Evolutionary conservation across 257 asterid genomes (phyloP).

Genomic region (Anisodus tanguticus): DNA sequence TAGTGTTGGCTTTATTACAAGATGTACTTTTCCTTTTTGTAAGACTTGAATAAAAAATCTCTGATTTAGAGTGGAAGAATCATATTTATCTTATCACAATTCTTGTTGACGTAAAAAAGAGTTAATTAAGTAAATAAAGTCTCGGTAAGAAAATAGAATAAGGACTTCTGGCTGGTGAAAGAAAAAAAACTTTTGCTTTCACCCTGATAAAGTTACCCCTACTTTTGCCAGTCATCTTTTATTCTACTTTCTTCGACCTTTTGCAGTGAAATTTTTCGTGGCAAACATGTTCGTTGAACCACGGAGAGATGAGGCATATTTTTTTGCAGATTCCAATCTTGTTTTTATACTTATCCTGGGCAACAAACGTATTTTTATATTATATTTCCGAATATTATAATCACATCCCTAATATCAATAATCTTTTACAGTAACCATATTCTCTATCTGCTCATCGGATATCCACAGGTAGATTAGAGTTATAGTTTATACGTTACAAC

Average conservation of each 20-base stretch:
- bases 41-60: no score
- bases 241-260: constrained; percentile 20
- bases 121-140: neutral
- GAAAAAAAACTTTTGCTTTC: neutral
- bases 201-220: constrained; percentile 7
- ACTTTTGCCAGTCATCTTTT: constrained; percentile 14
- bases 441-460: neutral
- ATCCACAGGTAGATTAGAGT: neutral
- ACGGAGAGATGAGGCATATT: constrained; percentile 11
- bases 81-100: no score
- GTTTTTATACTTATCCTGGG: neutral
- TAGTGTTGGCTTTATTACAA: no score
- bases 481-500: neutral
- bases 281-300: constrained; percentile 30
- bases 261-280: constrained; percentile 19
- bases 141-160: neutral
- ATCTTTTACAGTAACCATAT: neutral
- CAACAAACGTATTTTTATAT: neutral
- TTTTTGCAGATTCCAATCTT: constrained; percentile 26
- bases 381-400: neutral
- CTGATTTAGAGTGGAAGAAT: no score
- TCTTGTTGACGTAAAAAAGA: no score
- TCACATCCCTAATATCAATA: neutral
- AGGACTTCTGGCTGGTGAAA: neutral
- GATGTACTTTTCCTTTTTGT: no score